Evolutionary conservation across 2,329 filamentous ascomycete genomes (phyloP).

Genomic region (Colletotrichum eremochloae): DNA sequence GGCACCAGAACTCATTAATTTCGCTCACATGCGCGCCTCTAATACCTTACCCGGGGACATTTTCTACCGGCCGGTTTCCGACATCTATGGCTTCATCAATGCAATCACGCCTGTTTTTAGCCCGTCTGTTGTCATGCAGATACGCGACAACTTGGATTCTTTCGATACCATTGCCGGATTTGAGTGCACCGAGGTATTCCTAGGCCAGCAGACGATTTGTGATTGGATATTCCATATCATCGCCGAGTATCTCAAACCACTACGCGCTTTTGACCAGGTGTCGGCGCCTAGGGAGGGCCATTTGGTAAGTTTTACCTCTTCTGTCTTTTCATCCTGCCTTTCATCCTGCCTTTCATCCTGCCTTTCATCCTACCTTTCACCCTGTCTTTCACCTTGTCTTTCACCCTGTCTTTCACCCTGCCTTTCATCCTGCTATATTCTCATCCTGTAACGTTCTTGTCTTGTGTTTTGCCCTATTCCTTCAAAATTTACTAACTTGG

Average conservation of each 20-base stretch:
- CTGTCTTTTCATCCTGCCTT: not conserved
- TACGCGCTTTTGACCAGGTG: not conserved
- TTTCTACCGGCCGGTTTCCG: not conserved
- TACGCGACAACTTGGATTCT: not conserved
- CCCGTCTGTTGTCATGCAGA: not conserved
- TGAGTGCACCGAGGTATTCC: slow-evolving; percentile 1
- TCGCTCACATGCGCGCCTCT: not conserved
- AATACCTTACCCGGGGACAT: not conserved
- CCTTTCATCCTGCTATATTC: too few species aligned
- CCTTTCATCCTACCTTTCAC: not conserved
- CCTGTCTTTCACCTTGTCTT: not conserved
- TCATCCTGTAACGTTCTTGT: too few species aligned
- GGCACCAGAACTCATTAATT: not conserved
- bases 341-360: not conserved
- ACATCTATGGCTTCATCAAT: not conserved
- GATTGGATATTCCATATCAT: not conserved
- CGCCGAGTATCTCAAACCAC: not conserved
- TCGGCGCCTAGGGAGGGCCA: too few species aligned
- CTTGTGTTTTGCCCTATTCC: not conserved
- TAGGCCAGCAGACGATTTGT: not conserved
- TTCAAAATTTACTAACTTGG: not conserved
- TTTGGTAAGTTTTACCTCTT: not conserved
- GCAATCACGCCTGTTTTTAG: not conserved
- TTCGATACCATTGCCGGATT: not conserved
- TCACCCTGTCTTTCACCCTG: not conserved